Evolutionary conservation across 75 land plant genomes (phyloP).

Genomic region (Gnetum montanum): DNA sequence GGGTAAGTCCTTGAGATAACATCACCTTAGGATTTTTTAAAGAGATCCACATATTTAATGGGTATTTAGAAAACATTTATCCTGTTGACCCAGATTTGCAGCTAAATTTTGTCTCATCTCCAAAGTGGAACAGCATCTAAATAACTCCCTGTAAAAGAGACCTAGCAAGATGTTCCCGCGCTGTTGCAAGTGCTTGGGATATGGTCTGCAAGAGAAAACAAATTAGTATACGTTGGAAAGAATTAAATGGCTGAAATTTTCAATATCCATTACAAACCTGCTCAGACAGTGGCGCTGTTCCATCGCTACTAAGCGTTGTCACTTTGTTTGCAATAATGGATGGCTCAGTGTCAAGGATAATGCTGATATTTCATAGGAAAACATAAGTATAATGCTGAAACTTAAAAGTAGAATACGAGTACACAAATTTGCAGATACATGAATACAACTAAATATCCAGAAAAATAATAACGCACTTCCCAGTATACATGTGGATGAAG

Average conservation of each 20-base stretch:
- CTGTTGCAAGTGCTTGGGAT: constrained; percentile 86
- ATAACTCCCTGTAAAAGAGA: too few species aligned
- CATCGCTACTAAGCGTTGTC: constrained; percentile 55
- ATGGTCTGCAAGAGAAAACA: constrained; percentile 50
- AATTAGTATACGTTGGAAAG: neutral
- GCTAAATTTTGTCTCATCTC: too few species aligned
- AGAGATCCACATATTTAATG: too few species aligned
- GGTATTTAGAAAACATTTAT: too few species aligned
- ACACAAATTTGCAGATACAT: neutral
- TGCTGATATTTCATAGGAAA: constrained; percentile 27
- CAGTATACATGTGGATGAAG: neutral
- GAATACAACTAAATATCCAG: neutral
- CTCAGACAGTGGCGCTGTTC: constrained; percentile 66
- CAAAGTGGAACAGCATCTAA: too few species aligned
- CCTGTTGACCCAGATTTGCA: too few species aligned
- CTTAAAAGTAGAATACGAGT: neutral
- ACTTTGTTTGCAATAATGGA: constrained; percentile 65
- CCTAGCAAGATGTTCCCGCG: constrained; percentile 78
- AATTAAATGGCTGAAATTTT: neutral
- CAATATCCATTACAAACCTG: constrained; percentile 33
- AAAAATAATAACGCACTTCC: neutral
- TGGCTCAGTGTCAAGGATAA: constrained; percentile 79
- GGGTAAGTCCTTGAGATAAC: too few species aligned
- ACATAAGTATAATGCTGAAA: constrained; percentile 9
- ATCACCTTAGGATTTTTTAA: too few species aligned